phyloP scores from a whole-genome alignment of 805 yeast genomes.

The Groenewaldozyma tartarivorans region DNA sequence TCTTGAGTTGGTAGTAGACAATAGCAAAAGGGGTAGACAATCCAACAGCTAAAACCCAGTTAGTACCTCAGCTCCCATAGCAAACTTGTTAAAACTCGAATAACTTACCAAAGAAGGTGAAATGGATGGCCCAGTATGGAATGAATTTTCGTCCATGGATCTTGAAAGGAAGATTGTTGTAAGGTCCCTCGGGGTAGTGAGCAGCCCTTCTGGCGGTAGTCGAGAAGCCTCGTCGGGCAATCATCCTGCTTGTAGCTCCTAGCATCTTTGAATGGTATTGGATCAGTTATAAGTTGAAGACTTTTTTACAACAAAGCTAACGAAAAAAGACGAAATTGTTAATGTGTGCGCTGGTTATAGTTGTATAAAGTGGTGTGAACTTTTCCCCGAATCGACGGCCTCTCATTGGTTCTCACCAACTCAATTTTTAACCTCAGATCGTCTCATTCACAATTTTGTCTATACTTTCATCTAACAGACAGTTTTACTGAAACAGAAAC shows the following conservation, averaged over 20 bases:
- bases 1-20: conserved; percentile 73
- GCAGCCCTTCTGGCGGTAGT: conserved; percentile 29
- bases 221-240: conserved; percentile 25
- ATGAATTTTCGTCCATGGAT: conserved; percentile 80
- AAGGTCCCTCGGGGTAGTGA: conserved; percentile 72
- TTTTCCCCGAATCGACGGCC: too few relatives aligned
- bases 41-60: conserved; percentile 36
- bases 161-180: conserved; percentile 89
- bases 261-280: conserved; percentile 7
- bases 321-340: background rate
- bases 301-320: background rate
- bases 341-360: too few relatives aligned
- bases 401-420: too few relatives aligned
- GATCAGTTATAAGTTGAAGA: conserved; percentile 1
- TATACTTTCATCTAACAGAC: too few relatives aligned
- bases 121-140: conserved; percentile 77
- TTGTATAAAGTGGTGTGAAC: too few relatives aligned
- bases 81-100: background rate
- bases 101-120: conserved; percentile 56
- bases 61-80: conserved; percentile 1
- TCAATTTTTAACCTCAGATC: too few relatives aligned
- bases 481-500: too few relatives aligned
- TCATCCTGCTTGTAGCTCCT: conserved; percentile 11
- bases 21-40: conserved; percentile 72
- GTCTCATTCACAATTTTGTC: too few relatives aligned